These are phyloP conservation scores for Talaromyces funiculosus DNA, from an alignment of 2,329 filamentous ascomycete species.

Conservation along the genomic window DNA sequence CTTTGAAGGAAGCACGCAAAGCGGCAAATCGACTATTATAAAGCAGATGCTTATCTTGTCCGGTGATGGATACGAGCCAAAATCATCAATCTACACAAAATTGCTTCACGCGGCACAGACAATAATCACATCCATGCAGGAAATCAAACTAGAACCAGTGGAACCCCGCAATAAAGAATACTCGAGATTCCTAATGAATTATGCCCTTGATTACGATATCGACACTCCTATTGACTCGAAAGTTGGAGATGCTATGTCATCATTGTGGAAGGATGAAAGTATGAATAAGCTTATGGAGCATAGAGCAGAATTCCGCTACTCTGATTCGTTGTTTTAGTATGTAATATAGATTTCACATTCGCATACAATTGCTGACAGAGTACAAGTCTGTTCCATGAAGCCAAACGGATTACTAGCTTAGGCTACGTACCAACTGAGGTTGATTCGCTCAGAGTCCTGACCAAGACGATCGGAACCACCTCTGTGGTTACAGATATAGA, in stretches of 20 bases:
- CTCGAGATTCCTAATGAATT: neutral
- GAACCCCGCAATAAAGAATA: neutral
- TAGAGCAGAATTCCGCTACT: neutral
- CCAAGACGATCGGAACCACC: neutral
- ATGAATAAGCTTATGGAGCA: neutral
- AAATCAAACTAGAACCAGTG: neutral
- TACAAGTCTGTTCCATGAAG: neutral
- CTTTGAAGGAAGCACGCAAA: neutral
- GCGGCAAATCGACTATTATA: neutral
- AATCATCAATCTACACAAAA: neutral
- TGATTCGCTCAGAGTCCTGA: neutral
- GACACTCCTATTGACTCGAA: neutral
- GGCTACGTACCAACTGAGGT: neutral
- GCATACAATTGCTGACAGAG: neutral
- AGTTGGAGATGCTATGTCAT: conserved; percentile 3
- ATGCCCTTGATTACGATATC: neutral
- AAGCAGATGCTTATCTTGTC: neutral
- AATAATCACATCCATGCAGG: neutral
- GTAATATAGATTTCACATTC: neutral
- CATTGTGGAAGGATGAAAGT: conserved; percentile 1
- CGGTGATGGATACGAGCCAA: neutral
- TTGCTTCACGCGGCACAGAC: neutral
- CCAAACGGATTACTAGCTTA: neutral
- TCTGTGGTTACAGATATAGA: no score
- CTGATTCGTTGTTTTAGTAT: neutral